phyloP scores from a whole-genome alignment of 257 asterid species.

The Fraxinus pennsylvanica region DNA sequence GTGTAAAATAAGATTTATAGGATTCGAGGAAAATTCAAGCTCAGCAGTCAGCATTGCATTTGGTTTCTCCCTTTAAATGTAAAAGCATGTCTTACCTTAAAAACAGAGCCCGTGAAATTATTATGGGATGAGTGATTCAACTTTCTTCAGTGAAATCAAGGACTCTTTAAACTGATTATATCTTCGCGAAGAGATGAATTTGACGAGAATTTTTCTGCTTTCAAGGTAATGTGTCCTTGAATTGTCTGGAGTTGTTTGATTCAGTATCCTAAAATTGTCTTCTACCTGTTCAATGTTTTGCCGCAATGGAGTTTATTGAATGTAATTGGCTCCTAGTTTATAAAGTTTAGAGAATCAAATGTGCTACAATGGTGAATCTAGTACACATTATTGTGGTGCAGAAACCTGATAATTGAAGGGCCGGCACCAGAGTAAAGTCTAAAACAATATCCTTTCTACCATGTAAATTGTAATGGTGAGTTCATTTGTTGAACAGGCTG shows the following conservation, averaged over 20 bases:
- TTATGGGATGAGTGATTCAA: too few species aligned
- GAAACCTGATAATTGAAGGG: not conserved
- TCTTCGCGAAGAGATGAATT: too few species aligned
- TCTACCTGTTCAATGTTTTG: not conserved
- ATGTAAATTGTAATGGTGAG: not conserved
- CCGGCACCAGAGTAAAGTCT: not conserved
- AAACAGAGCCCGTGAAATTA: too few species aligned
- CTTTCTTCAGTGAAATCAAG: too few species aligned
- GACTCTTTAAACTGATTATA: too few species aligned
- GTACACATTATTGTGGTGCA: not conserved
- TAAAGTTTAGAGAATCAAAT: not conserved
- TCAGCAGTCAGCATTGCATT: too few species aligned
- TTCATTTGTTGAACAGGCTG: constrained; percentile 19
- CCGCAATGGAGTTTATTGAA: not conserved
- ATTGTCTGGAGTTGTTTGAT: not conserved
- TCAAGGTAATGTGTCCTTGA: not conserved
- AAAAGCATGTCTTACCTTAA: too few species aligned
- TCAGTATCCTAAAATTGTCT: too few species aligned
- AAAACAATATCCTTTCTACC: not conserved
- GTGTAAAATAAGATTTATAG: too few species aligned
- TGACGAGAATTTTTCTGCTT: not conserved
- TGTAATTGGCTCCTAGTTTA: not conserved
- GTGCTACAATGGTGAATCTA: not conserved
- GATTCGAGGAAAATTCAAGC: too few species aligned
- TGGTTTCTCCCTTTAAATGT: too few species aligned